Base-by-base conservation (phyloP, 2,329 filamentous ascomycete genomes). In the Alternaria triticimaculans region DNA sequence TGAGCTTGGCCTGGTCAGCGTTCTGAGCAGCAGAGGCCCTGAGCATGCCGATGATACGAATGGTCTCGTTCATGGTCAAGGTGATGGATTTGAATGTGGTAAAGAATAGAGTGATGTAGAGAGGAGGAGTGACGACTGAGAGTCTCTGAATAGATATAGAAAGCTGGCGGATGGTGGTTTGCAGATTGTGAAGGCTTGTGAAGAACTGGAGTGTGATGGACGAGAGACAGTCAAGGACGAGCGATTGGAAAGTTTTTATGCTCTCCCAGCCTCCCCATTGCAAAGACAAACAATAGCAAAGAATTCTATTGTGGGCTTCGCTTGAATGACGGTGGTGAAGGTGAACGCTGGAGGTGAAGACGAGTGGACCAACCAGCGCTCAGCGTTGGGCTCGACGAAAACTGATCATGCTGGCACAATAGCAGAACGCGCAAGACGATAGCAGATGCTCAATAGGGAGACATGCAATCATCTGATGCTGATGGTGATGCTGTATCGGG, bases 31-130 rank as follows among this genome's bases (percentile, higher is more conserved):
- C 64, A 60, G 72, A 74, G 55, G 67, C 66, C 65, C 67, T 67
- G 43, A 76, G 67, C 67, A 78, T 65, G 46, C 25, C 62, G 30
- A 72, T 65, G 37, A 75, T 67, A 59, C 71, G 68, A 60, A 58
- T 54, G 14, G 64, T 58, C 54, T 77, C 72, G 46, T 66, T 53
- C 73, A 76, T 76, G 41, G 49, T 68, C 63, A 58, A 51, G 41
- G 46, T 60, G 43, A 33, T 49, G 26, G 44, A 45, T 45, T 21
- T 25, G 48, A 49, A 48, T 50, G 8, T 45, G 46, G 25, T 25
- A 21, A 43, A 21, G 54, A 51, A 18, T 18, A 44, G 46, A 51
- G n/a, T 45, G 45, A 51, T 51, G 25, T 25, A 58, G 48, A 37
- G 43, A 23, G 37, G 14, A 20, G 46, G 15, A 28, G 4, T 26